phyloP scores from a whole-genome alignment of 139 green algal genomes.

The Astrephomene gubernaculifera region DNA sequence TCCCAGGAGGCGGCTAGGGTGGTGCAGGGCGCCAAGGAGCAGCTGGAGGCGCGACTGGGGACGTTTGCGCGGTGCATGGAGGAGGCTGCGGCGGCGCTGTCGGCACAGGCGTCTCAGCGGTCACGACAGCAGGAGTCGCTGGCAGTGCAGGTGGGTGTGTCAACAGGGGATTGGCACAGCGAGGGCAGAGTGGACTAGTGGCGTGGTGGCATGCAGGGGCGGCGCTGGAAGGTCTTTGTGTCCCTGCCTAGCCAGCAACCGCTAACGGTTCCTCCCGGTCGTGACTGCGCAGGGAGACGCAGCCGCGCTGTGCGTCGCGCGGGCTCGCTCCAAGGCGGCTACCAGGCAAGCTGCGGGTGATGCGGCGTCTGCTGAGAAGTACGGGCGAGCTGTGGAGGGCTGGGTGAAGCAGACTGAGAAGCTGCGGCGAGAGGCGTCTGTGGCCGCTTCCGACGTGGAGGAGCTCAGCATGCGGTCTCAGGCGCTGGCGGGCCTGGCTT shows the following conservation, averaged over 20 bases:
- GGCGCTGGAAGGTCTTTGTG: too few species aligned
- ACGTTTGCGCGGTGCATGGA: background rate
- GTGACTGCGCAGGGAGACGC: background rate
- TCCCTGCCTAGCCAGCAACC: too few species aligned
- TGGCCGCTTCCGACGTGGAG: background rate
- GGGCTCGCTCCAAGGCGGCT: background rate
- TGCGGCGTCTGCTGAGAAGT: background rate
- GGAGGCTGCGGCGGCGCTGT: background rate
- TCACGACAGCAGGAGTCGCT: background rate
- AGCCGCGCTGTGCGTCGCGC: background rate
- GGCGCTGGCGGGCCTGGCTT: background rate
- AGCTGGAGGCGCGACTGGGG: background rate
- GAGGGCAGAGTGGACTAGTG: background rate
- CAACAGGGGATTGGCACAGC: too few species aligned
- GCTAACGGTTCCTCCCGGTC: background rate
- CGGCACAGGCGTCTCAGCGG: background rate
- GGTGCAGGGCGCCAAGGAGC: slow-evolving; percentile 14
- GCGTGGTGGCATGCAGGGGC: too few species aligned
- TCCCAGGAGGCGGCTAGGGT: background rate
- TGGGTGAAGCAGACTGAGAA: slow-evolving; percentile 32
- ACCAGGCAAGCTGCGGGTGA: background rate
- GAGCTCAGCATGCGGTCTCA: background rate
- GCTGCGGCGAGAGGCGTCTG: background rate
- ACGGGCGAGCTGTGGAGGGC: background rate
- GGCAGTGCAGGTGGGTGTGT: background rate